Evolutionary conservation across 805 yeast species (phyloP).

Genomic region (Torulaspora indica): DNA sequence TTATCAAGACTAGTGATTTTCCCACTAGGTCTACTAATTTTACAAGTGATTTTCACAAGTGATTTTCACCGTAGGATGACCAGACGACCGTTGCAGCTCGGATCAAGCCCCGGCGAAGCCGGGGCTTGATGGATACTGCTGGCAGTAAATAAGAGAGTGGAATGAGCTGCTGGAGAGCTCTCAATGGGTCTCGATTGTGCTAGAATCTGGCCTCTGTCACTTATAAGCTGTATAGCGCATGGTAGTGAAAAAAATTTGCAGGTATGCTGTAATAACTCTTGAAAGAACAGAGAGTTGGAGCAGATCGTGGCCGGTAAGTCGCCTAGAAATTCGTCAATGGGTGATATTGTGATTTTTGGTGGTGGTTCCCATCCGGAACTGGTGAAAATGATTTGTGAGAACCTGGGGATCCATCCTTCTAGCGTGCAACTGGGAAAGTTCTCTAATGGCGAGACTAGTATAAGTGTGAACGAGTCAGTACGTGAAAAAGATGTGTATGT

Average conservation of each 20-base stretch:
- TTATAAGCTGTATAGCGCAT: neutral
- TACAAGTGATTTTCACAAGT: too few species aligned
- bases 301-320: too few species aligned
- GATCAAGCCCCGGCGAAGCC: too few species aligned
- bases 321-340: conserved; percentile 41
- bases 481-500: conserved; percentile 95
- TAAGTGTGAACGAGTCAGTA: conserved; percentile 80
- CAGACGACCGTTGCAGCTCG: too few species aligned
- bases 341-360: conserved; percentile 81
- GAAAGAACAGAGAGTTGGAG: neutral
- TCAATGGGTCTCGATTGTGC: too few species aligned
- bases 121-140: too few species aligned
- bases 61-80: too few species aligned
- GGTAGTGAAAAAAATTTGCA: conserved; percentile 3
- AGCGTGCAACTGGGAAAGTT: conserved; percentile 58
- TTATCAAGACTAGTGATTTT: too few species aligned
- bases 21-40: too few species aligned
- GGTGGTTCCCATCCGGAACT: conserved; percentile 86
- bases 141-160: too few species aligned
- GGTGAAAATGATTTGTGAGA: conserved; percentile 68
- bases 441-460: conserved; percentile 92
- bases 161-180: too few species aligned
- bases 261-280: neutral
- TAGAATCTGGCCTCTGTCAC: neutral
- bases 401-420: conserved; percentile 70